Base-by-base conservation (phyloP, 176 grass and related monocot genomes). In the Melocanna baccifera region DNA sequence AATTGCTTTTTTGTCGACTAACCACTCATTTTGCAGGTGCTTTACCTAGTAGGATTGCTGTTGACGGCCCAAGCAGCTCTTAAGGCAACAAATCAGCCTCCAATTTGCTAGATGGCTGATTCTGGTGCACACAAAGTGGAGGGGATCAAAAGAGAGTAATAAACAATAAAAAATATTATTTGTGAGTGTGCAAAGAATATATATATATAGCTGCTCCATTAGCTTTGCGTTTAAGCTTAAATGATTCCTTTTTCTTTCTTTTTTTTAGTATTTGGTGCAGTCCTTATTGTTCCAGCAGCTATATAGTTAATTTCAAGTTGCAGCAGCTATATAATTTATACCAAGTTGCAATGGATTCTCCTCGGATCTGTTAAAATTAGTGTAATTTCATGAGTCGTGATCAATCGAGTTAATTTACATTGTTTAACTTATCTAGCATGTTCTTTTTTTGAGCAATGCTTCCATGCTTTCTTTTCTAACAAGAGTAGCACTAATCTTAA, bases 111-210 rank as follows among this genome's bases (percentile, higher is more conserved):
- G 9, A 78, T 79, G 69, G 84, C 48, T 77, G 36, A 28, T 68
- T 79, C 32, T 74, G 74, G 51, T 50, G 42, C 79, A 79, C 58
- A 51, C 79, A 73, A 90, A 87, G 73, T 87, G 84, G 74, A 28
- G 32, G 77, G 83, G 63, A 69, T 89, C 62, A 71, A 36, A 80
- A 53, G 4, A 23, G 23, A 37, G 32, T 30, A 56, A 63, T 43
- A 51, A 77, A 52, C 63, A 76, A 77, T 75, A 71, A 81, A 62
- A 32, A 51, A 83, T 68, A 73, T 51, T 23, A 29, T 77, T 71
- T 88, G 41, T 82, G 39, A 77, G 79, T 88, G 72, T n/a, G 4
- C 51, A 71, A 62, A 62, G 79, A 88, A 83, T 88, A 77, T 82
- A 52, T 68, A 52, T 68, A 53, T 82, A 52, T 59, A 20, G 26